Conservation (phyloP, 2,329 filamentous ascomycete genomes). For the Ophiocordyceps australis region DNA sequence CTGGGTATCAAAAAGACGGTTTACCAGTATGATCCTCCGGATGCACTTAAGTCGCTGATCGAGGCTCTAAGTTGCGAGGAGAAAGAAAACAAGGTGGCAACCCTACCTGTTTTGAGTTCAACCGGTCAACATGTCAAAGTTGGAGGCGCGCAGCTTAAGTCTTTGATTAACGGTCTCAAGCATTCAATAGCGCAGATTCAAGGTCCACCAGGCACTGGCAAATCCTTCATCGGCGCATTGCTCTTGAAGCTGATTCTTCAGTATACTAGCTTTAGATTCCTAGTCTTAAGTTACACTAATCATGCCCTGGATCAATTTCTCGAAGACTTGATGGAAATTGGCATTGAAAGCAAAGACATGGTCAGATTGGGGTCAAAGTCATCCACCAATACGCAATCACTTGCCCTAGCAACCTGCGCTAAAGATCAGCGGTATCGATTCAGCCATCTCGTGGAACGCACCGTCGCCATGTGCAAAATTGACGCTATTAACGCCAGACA, state of each 20-base stretch:
- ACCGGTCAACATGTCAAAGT: conserved; percentile 9
- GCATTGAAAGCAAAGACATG: conserved; percentile 29
- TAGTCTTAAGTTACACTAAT: conserved; percentile 53
- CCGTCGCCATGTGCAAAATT: conserved; percentile 22
- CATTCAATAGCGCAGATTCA: conserved; percentile 44
- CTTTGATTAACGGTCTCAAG: conserved; percentile 33
- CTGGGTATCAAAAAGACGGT: conserved; percentile 13
- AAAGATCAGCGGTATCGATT: not conserved
- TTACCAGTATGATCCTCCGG: conserved; percentile 2
- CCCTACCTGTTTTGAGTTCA: conserved; percentile 4
- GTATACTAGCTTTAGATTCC: conserved; percentile 27
- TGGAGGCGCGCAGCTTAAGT: conserved; percentile 28
- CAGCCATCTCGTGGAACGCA: conserved; percentile 5
- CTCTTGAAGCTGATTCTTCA: conserved; percentile 36
- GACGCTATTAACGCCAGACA: not conserved
- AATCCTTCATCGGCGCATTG: conserved; percentile 54
- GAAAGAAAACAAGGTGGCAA: conserved; percentile 2
- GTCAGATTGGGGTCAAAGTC: conserved; percentile 46
- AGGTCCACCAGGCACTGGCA: conserved; percentile 61
- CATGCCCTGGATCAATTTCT: conserved; percentile 49
- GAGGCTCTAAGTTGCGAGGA: no score
- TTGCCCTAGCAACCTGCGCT: conserved; percentile 25
- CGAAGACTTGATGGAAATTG: conserved; percentile 42
- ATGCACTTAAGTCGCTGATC: not conserved
- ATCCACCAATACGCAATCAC: conserved; percentile 23